Percentiles rank a stretch among this genome's conserved stretches.
Evolutionary conservation across 768 basidiomycete genomes (phyloP).

Genomic region (Melanogaster broomeanus): DNA sequence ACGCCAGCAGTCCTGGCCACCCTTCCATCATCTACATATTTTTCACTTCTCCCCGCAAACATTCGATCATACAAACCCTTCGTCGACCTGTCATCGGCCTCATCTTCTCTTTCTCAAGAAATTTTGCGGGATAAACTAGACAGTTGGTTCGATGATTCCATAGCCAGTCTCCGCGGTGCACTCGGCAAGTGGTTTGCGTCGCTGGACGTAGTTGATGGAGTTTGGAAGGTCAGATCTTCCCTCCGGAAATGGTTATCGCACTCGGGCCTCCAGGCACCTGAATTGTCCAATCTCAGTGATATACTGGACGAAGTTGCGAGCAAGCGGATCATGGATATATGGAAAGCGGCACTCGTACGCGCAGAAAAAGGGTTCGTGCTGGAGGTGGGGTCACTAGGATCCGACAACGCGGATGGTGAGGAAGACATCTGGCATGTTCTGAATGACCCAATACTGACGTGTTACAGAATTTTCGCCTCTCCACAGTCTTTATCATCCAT

Average conservation of each 20-base stretch:
- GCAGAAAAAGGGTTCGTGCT: constrained; percentile 49
- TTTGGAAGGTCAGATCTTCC: constrained; percentile 69
- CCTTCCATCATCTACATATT: constrained; percentile 83
- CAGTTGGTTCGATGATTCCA: constrained; percentile 65
- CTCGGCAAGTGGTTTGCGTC: constrained; percentile 59
- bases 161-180: constrained; percentile 43
- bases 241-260: constrained; percentile 47
- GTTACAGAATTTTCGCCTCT: constrained; percentile 51
- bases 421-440: not conserved
- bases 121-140: constrained; percentile 49
- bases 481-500: constrained; percentile 56
- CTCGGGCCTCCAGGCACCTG: constrained; percentile 46
- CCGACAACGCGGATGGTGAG: constrained; percentile 20
- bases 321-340: constrained; percentile 57
- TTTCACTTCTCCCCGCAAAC: constrained; percentile 70
- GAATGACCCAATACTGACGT: constrained; percentile 11
- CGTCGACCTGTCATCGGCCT: constrained; percentile 66
- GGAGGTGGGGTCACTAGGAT: constrained; percentile 33
- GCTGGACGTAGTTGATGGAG: constrained; percentile 59
- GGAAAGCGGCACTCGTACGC: constrained; percentile 49
- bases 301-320: constrained; percentile 57
- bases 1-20: constrained; percentile 67
- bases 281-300: constrained; percentile 44
- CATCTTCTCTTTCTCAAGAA: constrained; percentile 48
- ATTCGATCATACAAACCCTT: constrained; percentile 85